Percentiles rank a stretch among this genome's conserved stretches.
Conservation (phyloP, 1,284 basidiomycete genomes). For the Pisolithus thermaeus region DNA sequence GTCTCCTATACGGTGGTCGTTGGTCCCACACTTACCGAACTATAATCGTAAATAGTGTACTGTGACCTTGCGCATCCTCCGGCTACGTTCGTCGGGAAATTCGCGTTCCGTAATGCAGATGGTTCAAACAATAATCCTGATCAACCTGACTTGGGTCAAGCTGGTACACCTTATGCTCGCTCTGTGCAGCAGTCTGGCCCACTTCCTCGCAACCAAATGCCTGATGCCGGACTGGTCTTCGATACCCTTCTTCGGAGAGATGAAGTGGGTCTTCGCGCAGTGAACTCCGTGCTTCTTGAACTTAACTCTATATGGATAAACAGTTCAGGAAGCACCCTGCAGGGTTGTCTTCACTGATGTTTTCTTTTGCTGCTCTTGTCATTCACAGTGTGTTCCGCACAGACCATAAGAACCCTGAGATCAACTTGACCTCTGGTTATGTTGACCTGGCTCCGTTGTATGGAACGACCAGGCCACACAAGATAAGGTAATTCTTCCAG, state of each 20-base stretch:
- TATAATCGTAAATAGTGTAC: constrained; percentile 46
- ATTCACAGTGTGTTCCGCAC: constrained; percentile 80
- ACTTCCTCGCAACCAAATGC: constrained; percentile 59
- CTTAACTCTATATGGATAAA: constrained; percentile 1
- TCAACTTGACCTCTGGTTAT: constrained; percentile 85
- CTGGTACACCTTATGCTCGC: constrained; percentile 68
- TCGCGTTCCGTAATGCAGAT: constrained; percentile 65
- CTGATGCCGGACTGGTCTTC: constrained; percentile 74
- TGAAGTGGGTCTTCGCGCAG: constrained; percentile 15
- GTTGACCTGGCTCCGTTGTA: constrained; percentile 81
- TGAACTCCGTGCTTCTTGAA: not conserved
- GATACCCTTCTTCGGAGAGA: constrained; percentile 46
- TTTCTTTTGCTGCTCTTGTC: constrained; percentile 75
- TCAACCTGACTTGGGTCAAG: constrained; percentile 66
- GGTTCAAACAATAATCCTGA: constrained; percentile 72
- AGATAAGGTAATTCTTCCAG: constrained; percentile 37
- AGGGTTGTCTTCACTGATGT: constrained; percentile 75
- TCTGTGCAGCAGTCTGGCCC: constrained; percentile 70
- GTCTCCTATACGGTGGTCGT: constrained; percentile 21
- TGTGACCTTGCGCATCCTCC: constrained; percentile 75
- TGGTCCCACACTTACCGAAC: constrained; percentile 3
- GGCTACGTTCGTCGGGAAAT: constrained; percentile 56
- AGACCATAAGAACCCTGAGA: constrained; percentile 54
- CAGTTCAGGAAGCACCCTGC: constrained; percentile 74
- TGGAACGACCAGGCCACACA: constrained; percentile 58